Evolutionary conservation across 345 rosid genomes (phyloP), one percentile per base, ranked within the genome.

Genomic region (Fremontodendron californicum): DNA sequence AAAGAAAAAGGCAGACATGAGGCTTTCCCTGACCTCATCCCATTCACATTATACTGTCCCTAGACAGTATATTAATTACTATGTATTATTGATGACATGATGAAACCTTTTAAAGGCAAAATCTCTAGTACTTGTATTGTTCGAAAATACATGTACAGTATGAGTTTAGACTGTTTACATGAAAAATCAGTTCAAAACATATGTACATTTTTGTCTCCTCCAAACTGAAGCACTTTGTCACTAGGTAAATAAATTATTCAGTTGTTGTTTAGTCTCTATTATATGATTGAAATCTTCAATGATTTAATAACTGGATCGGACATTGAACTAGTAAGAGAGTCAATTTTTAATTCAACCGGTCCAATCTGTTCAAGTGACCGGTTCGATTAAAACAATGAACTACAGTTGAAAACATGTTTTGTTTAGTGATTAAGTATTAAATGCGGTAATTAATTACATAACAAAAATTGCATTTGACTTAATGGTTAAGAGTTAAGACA

Each of bases 181-280:
- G 71, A 40, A 40, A 66, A 23, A 39, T 39, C 48, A 65, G 29
- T 66, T 66, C 51, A 66, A 40, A 65, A 65, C 70, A 54, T 21
- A 54, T 65, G 71, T n/a, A 65, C 48, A 65, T 65, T 40, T 10
- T 2, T 63, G 68, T 63, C 68, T 2, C n/a, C 42, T 35, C 68
- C 68, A 19, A 2, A 35, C 43, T 16, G 21, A 49, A 49, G 54
- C 54, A 49, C 54, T 49, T 16, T 49, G n/a, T 16, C 43, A 16
- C 45, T 33, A 35, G 68, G 43, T 16, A 49, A 49, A 49, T 49
- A 49, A 15, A 12, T 45, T 13, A 61, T 16, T 29, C 66, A 31
- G 16, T 29, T 60, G 65, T 27, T 60, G 65, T 1, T 27, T 62
- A 55, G 29, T 57, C 33, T 57, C 11, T 15, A 23, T 10, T 58